These are phyloP conservation scores for Hortaea werneckii DNA, from an alignment of 2,329 filamentous ascomycete genomes.

Conservation along the genomic window DNA sequence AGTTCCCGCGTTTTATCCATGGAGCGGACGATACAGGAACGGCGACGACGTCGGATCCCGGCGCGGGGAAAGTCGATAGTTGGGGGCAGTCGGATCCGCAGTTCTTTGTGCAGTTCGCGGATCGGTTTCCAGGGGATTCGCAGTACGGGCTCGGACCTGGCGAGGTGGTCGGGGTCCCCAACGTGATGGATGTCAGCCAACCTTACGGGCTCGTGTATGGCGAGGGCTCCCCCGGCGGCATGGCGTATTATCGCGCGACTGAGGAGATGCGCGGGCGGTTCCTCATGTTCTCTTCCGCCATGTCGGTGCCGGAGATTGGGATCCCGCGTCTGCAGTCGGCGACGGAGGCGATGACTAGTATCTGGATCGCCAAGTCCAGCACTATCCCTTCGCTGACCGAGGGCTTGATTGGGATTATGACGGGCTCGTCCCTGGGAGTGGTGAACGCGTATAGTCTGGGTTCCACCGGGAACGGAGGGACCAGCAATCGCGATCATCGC, in stretches of 20 bases:
- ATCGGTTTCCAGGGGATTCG: constrained; percentile 61
- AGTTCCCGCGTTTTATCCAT: constrained; percentile 69
- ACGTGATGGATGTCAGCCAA: constrained; percentile 85
- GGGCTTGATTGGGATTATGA: constrained; percentile 70
- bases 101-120: constrained; percentile 65
- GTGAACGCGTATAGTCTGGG: constrained; percentile 68
- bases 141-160: constrained; percentile 72
- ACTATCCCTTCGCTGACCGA: constrained; percentile 62
- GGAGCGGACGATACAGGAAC: constrained; percentile 69
- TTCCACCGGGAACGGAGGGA: constrained; percentile 38
- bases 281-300: constrained; percentile 50
- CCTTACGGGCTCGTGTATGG: constrained; percentile 74
- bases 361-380: constrained; percentile 83
- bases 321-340: constrained; percentile 66
- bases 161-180: constrained; percentile 63
- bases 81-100: constrained; percentile 75
- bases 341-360: constrained; percentile 61
- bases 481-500: constrained; percentile 47
- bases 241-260: constrained; percentile 63
- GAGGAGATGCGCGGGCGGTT: constrained; percentile 70
- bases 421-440: constrained; percentile 73
- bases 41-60: constrained; percentile 74
- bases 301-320: constrained; percentile 55
- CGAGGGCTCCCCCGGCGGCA: constrained; percentile 76
- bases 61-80: constrained; percentile 60